These are phyloP conservation scores for Pinus tabuliformis DNA, from an alignment of 75 land plant species.

Conservation along the genomic window DNA sequence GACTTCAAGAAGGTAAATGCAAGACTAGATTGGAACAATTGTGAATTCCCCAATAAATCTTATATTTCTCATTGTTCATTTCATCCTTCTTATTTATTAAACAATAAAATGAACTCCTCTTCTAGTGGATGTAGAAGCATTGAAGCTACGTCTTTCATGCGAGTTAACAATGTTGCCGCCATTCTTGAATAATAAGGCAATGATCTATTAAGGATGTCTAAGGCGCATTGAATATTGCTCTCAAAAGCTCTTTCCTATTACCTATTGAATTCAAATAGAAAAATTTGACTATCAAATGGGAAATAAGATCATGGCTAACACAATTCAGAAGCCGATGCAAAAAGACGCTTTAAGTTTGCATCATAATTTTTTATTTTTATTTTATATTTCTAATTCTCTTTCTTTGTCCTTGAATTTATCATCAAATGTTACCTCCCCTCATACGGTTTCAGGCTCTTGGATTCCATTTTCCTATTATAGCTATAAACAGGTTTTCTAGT, in stretches of 20 bases:
- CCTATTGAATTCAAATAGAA: constrained; percentile 95
- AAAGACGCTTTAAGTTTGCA: constrained; percentile 72
- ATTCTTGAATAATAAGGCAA: constrained; percentile 95
- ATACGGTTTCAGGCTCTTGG: constrained; percentile 22
- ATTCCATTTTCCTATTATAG: constrained; percentile 10
- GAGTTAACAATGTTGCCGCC: constrained; percentile 95
- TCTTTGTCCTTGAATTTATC: constrained; percentile 71
- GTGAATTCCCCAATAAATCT: constrained; percentile 96
- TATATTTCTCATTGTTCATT: constrained; percentile 96
- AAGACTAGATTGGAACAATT: too few relatives aligned
- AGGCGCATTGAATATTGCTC: constrained; percentile 88
- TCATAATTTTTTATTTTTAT: constrained; percentile 91
- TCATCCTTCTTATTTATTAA: constrained; percentile 98
- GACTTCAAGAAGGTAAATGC: too few relatives aligned
- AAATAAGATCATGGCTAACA: constrained; percentile 98
- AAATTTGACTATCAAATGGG: constrained; percentile 94
- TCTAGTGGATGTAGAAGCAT: constrained; percentile 84
- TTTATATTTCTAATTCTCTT: constrained; percentile 82
- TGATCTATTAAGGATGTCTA: constrained; percentile 90
- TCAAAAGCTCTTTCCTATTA: constrained; percentile 86
- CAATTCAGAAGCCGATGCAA: constrained; percentile 91
- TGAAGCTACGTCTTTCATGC: constrained; percentile 94
- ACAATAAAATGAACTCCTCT: constrained; percentile 94
- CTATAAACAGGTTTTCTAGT: too few relatives aligned
- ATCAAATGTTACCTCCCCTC: constrained; percentile 38